Base-by-base conservation (phyloP, 2,329 filamentous ascomycete species). In the Teratosphaeria epicoccoides region DNA sequence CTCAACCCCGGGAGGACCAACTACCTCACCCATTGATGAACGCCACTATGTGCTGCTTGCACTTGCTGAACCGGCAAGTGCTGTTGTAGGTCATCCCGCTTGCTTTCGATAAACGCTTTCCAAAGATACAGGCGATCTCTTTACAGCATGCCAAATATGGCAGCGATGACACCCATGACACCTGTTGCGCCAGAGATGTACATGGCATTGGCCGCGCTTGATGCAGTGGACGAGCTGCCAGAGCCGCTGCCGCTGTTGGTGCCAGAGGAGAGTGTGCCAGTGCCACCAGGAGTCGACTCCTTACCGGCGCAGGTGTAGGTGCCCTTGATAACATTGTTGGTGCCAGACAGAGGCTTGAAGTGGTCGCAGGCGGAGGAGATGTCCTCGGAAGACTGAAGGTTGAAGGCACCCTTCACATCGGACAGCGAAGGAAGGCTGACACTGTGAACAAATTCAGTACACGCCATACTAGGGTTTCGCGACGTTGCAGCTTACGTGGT, bases 361-460 rank as follows among this genome's bases (percentile, higher is more conserved):
- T 62, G 52, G 53, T 55, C 53, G 68, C 74, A 76, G 29, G 63
- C 61, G 22, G 54, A 49, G 49, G 61, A 60, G 55, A 76, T 64
- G 61, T 75, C 66, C 46, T 63, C 63, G 48, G 69, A 68, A 12
- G 72, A 74, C 62, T 74, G 71, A 49, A 77, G 61, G 70, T 75
- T 76, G 70, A 76, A 76, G 44, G 73, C 71, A 67, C 74, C 74
- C 55, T 66, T 66, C 58, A 76, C 71, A 52, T 70, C 67, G 53
- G 65, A 60, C 40, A 77, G 66, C 17, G 72, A 66, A 55, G 87
- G 84, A 50, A 96, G 78, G 29, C 76, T 66, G 59, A 93, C 82
- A 54, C 88, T 95, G 61, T 23, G 5, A 20, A 20, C n/a, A 25
- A 29, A 12, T 37, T 53, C 22, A 52, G 43, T 26, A 43, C 2